phyloP scores from a whole-genome alignment of 2,329 filamentous ascomycete species.

The Pleoardoris graminearum region DNA sequence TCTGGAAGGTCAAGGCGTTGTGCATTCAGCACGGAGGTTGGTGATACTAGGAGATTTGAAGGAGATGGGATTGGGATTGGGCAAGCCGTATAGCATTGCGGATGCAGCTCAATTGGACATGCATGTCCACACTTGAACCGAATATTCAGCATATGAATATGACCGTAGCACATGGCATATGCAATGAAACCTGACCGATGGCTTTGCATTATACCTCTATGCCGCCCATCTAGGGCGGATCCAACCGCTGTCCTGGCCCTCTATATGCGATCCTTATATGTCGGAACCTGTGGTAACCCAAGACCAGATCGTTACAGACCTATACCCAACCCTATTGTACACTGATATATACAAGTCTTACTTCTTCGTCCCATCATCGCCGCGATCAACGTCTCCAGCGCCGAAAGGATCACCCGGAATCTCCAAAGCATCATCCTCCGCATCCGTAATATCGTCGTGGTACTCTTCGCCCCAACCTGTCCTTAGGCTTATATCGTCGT shows the following conservation, averaged over 20 bases:
- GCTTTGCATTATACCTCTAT: neutral
- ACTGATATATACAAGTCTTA: constrained; percentile 3
- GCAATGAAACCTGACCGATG: no score
- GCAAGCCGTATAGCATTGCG: no score
- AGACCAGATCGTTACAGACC: neutral
- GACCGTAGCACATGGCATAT: no score
- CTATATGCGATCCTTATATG: neutral
- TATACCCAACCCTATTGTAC: neutral
- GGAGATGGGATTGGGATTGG: no score
- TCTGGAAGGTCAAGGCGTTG: neutral
- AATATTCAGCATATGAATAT: no score
- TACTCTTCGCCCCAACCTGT: constrained; percentile 53
- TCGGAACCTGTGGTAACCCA: neutral
- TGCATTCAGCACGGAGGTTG: no score
- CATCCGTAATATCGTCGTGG: constrained; percentile 48
- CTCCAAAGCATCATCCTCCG: constrained; percentile 48
- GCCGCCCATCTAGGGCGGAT: neutral
- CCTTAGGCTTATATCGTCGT: constrained; percentile 56
- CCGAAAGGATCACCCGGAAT: constrained; percentile 50
- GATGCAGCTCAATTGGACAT: no score
- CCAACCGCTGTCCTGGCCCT: neutral
- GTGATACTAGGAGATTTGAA: no score
- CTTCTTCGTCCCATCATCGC: constrained; percentile 19
- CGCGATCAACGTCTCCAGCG: constrained; percentile 47
- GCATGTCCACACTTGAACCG: no score